Conservation (phyloP, 371 early-diverging fungal species). For the Entomophthora muscae region DNA sequence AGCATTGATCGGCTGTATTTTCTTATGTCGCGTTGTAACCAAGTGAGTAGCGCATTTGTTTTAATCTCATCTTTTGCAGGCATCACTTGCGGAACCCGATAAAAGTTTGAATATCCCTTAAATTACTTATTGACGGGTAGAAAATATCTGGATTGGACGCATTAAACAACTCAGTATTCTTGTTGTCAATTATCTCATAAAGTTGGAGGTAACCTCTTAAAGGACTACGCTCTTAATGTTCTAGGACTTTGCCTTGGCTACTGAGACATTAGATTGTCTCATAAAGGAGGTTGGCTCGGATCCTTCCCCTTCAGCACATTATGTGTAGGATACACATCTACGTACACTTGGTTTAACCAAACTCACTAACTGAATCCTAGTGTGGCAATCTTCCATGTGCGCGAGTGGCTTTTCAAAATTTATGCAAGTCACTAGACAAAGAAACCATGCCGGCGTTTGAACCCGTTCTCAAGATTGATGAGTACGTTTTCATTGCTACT, state of each 20-base stretch:
- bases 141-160: background rate
- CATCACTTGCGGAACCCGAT: background rate
- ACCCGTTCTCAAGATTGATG: background rate
- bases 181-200: background rate
- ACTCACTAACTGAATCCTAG: too few relatives aligned
- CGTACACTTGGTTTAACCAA: too few relatives aligned
- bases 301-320: background rate
- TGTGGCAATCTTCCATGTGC: background rate
- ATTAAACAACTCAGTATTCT: background rate
- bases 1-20: background rate
- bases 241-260: background rate
- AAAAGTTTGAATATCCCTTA: too few relatives aligned
- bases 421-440: background rate
- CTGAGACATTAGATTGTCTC: background rate
- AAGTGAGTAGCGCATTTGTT: background rate
- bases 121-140: too few relatives aligned
- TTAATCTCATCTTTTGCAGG: background rate
- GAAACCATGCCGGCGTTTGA: too few relatives aligned
- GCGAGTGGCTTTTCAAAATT: background rate
- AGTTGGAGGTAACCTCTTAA: background rate
- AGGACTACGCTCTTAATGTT: background rate
- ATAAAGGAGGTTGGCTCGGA: background rate
- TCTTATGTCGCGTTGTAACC: background rate
- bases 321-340: background rate
- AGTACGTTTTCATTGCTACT: background rate